These are phyloP conservation scores for Hericium alpestre DNA, from an alignment of 768 basidiomycete genomes.

Conservation along the genomic window DNA sequence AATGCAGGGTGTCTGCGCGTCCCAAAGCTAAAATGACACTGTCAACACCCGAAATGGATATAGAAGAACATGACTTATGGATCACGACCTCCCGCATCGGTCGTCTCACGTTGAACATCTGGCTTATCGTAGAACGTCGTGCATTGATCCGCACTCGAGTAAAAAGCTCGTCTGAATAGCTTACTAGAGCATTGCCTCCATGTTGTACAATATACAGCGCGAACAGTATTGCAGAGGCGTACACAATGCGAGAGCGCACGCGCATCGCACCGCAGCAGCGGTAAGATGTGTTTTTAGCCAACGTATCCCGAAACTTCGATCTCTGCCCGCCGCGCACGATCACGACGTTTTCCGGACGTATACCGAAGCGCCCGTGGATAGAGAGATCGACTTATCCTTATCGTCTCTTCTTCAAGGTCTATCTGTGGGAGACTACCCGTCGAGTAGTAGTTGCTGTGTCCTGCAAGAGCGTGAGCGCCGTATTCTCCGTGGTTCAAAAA, in stretches of 20 bases:
- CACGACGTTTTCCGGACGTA: constrained; percentile 87
- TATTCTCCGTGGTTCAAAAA: not conserved
- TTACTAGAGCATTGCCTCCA: not conserved
- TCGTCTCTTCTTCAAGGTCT: too few species aligned
- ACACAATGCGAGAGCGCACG: constrained; percentile 56
- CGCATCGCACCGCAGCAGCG: constrained; percentile 52
- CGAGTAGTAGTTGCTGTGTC: constrained; percentile 81
- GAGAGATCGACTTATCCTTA: too few species aligned
- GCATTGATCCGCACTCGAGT: too few species aligned
- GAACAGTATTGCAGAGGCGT: constrained; percentile 17
- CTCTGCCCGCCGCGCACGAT: constrained; percentile 65
- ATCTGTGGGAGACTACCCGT: too few species aligned
- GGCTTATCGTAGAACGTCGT: too few species aligned
- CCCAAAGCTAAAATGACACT: too few species aligned
- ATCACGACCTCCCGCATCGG: too few species aligned
- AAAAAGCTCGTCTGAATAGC: too few species aligned
- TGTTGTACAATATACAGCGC: not conserved
- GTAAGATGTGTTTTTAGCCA: constrained; percentile 60
- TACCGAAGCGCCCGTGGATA: constrained; percentile 84
- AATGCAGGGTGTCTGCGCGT: too few species aligned
- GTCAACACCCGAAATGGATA: too few species aligned
- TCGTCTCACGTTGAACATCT: too few species aligned
- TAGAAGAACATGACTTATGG: too few species aligned
- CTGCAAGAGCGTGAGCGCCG: constrained; percentile 24
- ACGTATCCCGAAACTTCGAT: constrained; percentile 73